Base-by-base conservation (phyloP, 768 basidiomycete species). In the Clathrus columnatus region DNA sequence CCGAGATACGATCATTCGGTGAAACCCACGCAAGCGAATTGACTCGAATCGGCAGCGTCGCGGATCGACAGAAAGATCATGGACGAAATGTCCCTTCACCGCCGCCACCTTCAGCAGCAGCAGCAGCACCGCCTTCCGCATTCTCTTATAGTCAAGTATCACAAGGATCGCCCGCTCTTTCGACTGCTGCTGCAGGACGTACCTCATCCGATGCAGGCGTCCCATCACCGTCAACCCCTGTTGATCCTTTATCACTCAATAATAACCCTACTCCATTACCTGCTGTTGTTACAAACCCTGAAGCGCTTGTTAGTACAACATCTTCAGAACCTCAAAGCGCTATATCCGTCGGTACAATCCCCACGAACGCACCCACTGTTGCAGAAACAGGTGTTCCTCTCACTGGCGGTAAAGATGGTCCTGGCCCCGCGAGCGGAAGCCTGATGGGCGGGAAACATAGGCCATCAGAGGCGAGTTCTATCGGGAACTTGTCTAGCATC, bases 1-100 rank as follows among this genome's bases (percentile, higher is more conserved):
- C 84, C 3, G 85, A 91, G 62, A 87, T 85, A 0, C 79, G 79
- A 55, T 89, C 85, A 68, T 92, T 92, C 64, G 90, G 90, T 18
- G 86, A 85, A 68, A 91, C 83, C 36, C 90, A 92, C 62, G 86
- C 85, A 0, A 74, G 70, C 30, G 90, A 91, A 69, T 74, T 92
- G 30, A 76, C 77, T 17, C 75, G 71, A 60, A 81, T 89, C 50
- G 69, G 29, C 24, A 55, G 54, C 29, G 59, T 45, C 26, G 48
- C 59, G 28, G 46, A 61, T 16, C 48, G 49, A 45, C 43, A 54
- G 8, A 43, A 44, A 16, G 30, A 18, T 3, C 41, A 48, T 28
- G 17, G 20, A 49, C 29, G 54, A 18, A n/a, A 18, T 42, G 24
- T 45, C 14, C 26, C 56, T 17, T 69, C 48, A 64, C 74, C 11